Evolutionary conservation across 2,329 filamentous ascomycete genomes (phyloP).

Genomic region (Epichloe typhina): DNA sequence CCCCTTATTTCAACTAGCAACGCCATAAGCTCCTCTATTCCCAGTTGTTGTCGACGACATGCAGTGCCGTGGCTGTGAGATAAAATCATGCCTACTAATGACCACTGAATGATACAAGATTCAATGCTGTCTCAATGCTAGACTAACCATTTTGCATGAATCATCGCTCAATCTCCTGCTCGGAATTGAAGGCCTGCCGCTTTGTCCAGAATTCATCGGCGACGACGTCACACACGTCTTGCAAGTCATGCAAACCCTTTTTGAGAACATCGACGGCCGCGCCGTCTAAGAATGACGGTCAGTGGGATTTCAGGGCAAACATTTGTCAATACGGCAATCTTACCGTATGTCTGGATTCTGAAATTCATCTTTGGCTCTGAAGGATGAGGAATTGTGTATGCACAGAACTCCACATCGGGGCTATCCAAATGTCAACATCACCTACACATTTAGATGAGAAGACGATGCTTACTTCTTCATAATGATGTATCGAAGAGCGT

Average conservation of each 20-base stretch:
- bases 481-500: conserved; percentile 85
- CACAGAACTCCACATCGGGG: conserved; percentile 93
- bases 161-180: conserved; percentile 21
- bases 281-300: conserved; percentile 40
- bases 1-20: conserved; percentile 14
- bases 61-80: not conserved
- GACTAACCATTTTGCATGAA: conserved; percentile 4
- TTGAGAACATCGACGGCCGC: conserved; percentile 75
- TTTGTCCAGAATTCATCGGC: conserved; percentile 73
- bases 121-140: not conserved
- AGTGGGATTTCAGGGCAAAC: conserved; percentile 1
- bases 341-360: conserved; percentile 93
- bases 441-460: not conserved
- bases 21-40: conserved; percentile 17
- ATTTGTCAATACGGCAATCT: conserved; percentile 16
- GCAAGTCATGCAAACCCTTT: conserved; percentile 79
- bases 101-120: not conserved
- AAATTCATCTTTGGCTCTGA: conserved; percentile 95
- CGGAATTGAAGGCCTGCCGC: conserved; percentile 22
- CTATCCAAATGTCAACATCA: conserved; percentile 30
- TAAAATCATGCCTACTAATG: conserved; percentile 6
- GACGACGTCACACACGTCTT: conserved; percentile 86
- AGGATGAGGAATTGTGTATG: conserved; percentile 93
- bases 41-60: conserved; percentile 1
- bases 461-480: conserved; percentile 76